Evolutionary conservation across 2,329 filamentous ascomycete species (phyloP).

Genomic region (Ceratocystis destructans): DNA sequence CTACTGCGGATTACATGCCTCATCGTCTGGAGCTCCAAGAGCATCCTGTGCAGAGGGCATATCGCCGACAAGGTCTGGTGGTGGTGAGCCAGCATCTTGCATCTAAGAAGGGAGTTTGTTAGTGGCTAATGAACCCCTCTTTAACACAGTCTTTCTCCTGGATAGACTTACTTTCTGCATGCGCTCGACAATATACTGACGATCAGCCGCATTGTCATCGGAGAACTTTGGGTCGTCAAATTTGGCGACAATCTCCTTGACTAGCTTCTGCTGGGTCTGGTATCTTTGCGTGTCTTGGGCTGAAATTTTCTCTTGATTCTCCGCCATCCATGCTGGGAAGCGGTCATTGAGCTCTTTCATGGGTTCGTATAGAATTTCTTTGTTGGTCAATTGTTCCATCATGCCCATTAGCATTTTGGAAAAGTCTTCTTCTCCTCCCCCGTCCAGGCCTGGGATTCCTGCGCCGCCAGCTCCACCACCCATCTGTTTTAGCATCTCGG

Average conservation of each 20-base stretch:
- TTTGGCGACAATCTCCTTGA: slow-evolving; percentile 72
- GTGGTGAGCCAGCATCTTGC: slow-evolving; percentile 88
- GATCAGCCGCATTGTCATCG: slow-evolving; percentile 66
- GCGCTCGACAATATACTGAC: slow-evolving; percentile 87
- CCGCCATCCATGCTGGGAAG: slow-evolving; percentile 76
- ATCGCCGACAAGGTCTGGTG: slow-evolving; percentile 79
- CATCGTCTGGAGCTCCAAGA: slow-evolving; percentile 46
- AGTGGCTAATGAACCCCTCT: background rate
- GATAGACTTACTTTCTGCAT: slow-evolving; percentile 74
- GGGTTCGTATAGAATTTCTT: slow-evolving; percentile 94
- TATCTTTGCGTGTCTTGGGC: slow-evolving; percentile 67
- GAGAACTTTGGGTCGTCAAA: slow-evolving; percentile 74
- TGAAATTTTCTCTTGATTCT: slow-evolving; percentile 53
- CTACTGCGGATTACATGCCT: slow-evolving; percentile 46
- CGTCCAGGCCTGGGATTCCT: slow-evolving; percentile 23
- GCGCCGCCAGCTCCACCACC: slow-evolving; percentile 48
- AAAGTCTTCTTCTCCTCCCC: slow-evolving; percentile 64
- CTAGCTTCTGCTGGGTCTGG: slow-evolving; percentile 63
- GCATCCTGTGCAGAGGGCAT: slow-evolving; percentile 70
- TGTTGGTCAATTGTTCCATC: slow-evolving; percentile 98
- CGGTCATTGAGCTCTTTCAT: slow-evolving; percentile 96
- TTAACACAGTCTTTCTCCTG: slow-evolving; percentile 4
- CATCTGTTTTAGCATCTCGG: slow-evolving; percentile 86
- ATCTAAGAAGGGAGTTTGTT: slow-evolving; percentile 45
- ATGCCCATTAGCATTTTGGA: slow-evolving; percentile 91